A percentile compares a stretch with the other conserved stretches of the same genome.
Evolutionary conservation across 2,329 filamentous ascomycete species (phyloP).

Genomic region (Exophiala sideris): DNA sequence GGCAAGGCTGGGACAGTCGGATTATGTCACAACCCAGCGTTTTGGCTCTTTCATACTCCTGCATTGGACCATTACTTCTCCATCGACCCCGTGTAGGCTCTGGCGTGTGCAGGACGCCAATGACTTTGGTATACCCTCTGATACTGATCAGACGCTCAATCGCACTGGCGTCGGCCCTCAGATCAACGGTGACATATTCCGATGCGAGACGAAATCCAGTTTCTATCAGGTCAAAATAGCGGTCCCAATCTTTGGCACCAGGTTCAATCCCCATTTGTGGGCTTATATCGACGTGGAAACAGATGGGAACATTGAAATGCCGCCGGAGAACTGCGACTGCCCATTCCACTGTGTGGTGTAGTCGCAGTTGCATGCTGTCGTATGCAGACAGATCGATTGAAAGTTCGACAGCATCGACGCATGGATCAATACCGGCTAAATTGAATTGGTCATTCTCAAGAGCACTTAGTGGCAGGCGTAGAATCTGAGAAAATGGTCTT

Average conservation of each 20-base stretch:
- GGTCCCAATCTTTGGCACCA: slow-evolving; percentile 1
- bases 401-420: slow-evolving; percentile 41
- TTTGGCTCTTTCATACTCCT: not conserved
- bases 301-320: slow-evolving; percentile 54
- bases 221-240: slow-evolving; percentile 37
- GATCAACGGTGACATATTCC: slow-evolving; percentile 38
- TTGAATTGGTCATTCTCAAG: slow-evolving; percentile 55
- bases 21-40: not conserved
- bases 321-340: slow-evolving; percentile 53
- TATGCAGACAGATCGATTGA: no score
- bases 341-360: slow-evolving; percentile 52
- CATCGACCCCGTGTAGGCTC: not conserved
- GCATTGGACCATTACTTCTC: not conserved
- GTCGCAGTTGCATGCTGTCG: slow-evolving; percentile 32
- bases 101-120: not conserved
- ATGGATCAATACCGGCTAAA: slow-evolving; percentile 57
- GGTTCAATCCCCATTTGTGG: not conserved
- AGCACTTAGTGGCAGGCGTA: not conserved
- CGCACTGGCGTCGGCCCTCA: slow-evolving; percentile 30
- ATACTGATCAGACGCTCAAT: not conserved
- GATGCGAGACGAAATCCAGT: slow-evolving; percentile 39
- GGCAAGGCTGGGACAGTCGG: not conserved
- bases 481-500: not conserved
- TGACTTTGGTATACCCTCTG: not conserved
- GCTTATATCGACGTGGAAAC: slow-evolving; percentile 51